A percentile compares a stretch with the other conserved stretches of the same genome.
Evolutionary conservation across 306 rosid genomes (phyloP).

Genomic region (Cicer pinnatifidum): DNA sequence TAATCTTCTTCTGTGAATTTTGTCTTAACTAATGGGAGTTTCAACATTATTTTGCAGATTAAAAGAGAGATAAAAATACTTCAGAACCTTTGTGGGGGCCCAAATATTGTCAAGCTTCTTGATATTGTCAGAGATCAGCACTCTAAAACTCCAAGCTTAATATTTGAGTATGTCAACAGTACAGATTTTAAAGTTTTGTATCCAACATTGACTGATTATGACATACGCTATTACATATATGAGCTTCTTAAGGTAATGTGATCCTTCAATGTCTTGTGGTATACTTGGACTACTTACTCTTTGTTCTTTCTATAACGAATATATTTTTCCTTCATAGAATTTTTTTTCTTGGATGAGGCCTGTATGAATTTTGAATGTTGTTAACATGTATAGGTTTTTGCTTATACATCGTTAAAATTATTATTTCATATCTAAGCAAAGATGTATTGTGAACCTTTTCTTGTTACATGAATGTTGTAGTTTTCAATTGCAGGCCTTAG

Average conservation of each 20-base stretch:
- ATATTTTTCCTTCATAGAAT: constrained; percentile 23
- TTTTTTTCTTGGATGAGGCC: constrained; percentile 33
- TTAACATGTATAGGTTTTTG: constrained; percentile 26
- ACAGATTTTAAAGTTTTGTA: constrained; percentile 90
- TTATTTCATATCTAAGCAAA: constrained; percentile 14
- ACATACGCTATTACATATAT: constrained; percentile 90
- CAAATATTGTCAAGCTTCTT: constrained; percentile 87
- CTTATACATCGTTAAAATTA: constrained; percentile 21
- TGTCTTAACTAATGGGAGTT: constrained; percentile 9
- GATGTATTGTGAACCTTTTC: constrained; percentile 33
- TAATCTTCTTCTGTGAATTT: constrained; percentile 33
- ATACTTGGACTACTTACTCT: constrained; percentile 31
- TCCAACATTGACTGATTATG: constrained; percentile 85
- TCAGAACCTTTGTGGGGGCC: constrained; percentile 93
- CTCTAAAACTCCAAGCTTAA: constrained; percentile 89
- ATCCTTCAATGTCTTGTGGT: constrained; percentile 34
- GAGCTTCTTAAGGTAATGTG: constrained; percentile 86
- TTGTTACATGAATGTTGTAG: constrained; percentile 31
- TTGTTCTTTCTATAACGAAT: constrained; percentile 11
- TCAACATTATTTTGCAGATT: constrained; percentile 61
- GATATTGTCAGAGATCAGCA: constrained; percentile 90
- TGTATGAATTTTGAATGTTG: constrained; percentile 27
- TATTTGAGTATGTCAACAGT: constrained; percentile 90
- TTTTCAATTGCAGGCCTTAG: constrained; percentile 69
- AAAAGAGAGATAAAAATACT: constrained; percentile 93